A percentile compares a stretch with the other conserved stretches of the same genome.
Evolutionary conservation across 495 filamentous ascomycete species (phyloP).

Genomic region (Penicillium arizonense): DNA sequence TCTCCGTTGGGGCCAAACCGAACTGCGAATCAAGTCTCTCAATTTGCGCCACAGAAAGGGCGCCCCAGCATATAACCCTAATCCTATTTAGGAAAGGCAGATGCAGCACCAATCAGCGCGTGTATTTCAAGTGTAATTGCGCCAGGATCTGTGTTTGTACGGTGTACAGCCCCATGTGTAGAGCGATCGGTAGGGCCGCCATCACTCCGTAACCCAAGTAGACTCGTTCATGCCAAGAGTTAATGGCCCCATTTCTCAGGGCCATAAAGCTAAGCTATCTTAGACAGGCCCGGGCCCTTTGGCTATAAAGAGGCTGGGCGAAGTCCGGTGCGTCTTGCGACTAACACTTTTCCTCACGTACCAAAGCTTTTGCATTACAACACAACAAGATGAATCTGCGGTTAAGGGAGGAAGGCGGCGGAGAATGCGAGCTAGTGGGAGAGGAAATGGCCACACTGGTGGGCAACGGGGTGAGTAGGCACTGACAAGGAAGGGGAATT

Average conservation of each 20-base stretch:
- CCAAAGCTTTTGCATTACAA: neutral
- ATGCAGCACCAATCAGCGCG: conserved; percentile 10
- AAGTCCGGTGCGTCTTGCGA: too few relatives aligned
- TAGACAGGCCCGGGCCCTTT: too few relatives aligned
- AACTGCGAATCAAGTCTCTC: neutral
- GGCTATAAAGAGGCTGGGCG: too few relatives aligned
- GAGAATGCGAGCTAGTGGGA: conserved; percentile 32
- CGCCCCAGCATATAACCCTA: neutral
- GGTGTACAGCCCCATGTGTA: too few relatives aligned
- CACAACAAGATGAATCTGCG: conserved; percentile 10
- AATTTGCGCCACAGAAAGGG: neutral
- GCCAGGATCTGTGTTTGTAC: too few relatives aligned
- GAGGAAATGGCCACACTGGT: conserved; percentile 36
- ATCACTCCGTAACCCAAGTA: too few relatives aligned
- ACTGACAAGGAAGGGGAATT: neutral
- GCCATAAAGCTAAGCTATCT: too few relatives aligned
- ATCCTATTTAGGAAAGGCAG: conserved; percentile 4
- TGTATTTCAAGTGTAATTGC: neutral
- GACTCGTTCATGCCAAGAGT: too few relatives aligned
- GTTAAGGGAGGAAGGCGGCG: conserved; percentile 12
- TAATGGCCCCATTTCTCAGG: too few relatives aligned
- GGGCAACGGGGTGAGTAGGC: conserved; percentile 31
- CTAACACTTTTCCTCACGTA: neutral
- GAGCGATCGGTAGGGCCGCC: too few relatives aligned
- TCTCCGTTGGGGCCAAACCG: neutral